phyloP scores from a whole-genome alignment of 495 filamentous ascomycete species.

The Cudoniella acicularis region DNA sequence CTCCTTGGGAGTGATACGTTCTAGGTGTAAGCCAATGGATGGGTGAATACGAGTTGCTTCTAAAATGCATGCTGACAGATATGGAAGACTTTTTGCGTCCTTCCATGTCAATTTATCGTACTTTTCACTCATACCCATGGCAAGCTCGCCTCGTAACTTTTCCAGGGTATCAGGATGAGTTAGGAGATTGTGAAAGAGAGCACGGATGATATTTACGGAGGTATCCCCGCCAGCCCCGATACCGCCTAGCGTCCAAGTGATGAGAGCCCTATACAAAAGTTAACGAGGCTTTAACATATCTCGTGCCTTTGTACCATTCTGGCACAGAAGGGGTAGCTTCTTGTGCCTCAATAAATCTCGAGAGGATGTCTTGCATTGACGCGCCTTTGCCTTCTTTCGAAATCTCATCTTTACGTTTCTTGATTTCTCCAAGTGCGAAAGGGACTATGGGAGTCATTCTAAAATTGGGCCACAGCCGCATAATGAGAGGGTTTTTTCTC shows the following conservation, averaged over 20 bases:
- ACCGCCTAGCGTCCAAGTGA: conserved; percentile 27
- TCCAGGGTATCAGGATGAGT: conserved; percentile 35
- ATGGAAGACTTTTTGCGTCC: too few species aligned
- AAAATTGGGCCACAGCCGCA: background rate
- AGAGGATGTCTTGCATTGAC: conserved; percentile 23
- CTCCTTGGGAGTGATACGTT: too few species aligned
- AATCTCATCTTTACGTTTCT: background rate
- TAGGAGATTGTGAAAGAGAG: conserved; percentile 47
- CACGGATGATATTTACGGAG: conserved; percentile 41
- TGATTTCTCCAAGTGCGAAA: background rate
- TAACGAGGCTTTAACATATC: conserved; percentile 14
- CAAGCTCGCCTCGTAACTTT: background rate
- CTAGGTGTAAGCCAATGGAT: too few species aligned
- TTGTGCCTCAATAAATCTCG: conserved; percentile 28
- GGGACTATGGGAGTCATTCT: background rate
- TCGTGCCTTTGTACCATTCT: background rate
- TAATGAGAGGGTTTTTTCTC: background rate
- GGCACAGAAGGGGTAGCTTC: conserved; percentile 7
- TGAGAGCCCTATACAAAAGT: conserved; percentile 7
- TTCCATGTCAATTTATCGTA: too few species aligned
- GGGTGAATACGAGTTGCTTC: too few species aligned
- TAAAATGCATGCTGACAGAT: too few species aligned
- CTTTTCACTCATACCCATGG: too few species aligned
- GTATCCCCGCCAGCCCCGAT: conserved; percentile 51
- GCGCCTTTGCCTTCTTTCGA: conserved; percentile 20